Evolutionary conservation across 108 stramenopile species (phyloP), one percentile per base, ranked within the genome.

Genomic region (Stephanodiscus minutulus): DNA sequence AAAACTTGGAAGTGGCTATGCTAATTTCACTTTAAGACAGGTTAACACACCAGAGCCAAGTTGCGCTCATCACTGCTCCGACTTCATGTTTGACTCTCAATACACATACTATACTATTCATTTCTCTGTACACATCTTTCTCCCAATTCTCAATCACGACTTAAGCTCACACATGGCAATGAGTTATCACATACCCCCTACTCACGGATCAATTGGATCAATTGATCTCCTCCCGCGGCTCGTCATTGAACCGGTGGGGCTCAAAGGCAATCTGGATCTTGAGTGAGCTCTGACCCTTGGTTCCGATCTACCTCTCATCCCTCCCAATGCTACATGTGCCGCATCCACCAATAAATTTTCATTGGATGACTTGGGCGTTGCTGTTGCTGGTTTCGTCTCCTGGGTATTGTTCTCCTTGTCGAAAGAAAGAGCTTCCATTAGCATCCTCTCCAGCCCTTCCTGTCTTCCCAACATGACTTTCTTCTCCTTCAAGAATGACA

Each of bases 401-500:
- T 13, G 3, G 12, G 43, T 15, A 15, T 44, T 15, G 3, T 44
- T 44, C 43, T 44, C 43, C 43, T 44, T 44, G 43, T 44, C 43
- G 3, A 44, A 44, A 3, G 43, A 44, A 44, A 44, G 43, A 44
- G 43, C 43, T 44, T 44, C 43, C 43, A 44, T 44, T 13, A 44
- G 43, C 43, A 44, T 44, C 15, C 15, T 44, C 13, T 44, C 43
- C 43, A 44, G 43, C 15, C 43, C 43, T 15, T 44, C 15, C 13
- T 44, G 43, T 15, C 43, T 44, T 44, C 13, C 52, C 52, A 53
- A 27, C 52, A 53, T 53, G 24, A 25, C 52, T 21, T 53, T 27
- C 52, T 53, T 53, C 52, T 53, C 52, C 25, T 21, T 53, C 24
- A 53, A 53, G 52, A 53, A 53, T 12, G 52, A 53, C 25, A 27